Conservation (phyloP, 2,329 filamentous ascomycete species). For the Talaromyces sp. region DNA sequence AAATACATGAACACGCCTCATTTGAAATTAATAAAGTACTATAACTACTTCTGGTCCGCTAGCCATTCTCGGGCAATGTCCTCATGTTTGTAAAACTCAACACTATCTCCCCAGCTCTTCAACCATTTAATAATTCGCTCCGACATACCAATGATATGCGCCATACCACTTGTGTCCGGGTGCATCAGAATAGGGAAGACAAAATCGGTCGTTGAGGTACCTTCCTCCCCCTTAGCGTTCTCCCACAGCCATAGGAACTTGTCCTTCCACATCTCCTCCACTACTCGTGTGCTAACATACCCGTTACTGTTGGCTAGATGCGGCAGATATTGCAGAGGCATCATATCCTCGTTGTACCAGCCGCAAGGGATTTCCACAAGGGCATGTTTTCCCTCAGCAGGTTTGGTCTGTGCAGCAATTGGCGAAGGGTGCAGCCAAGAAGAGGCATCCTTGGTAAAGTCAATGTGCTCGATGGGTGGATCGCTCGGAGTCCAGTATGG, state of each 20-base stretch:
- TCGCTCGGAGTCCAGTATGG: conserved; percentile 48
- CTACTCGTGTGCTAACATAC: conserved; percentile 46
- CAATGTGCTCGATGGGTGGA: conserved; percentile 40
- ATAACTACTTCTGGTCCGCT: not conserved
- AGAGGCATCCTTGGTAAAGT: conserved; percentile 36
- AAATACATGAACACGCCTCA: not conserved
- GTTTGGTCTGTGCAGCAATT: conserved; percentile 25
- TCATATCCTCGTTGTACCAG: conserved; percentile 54
- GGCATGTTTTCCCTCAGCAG: conserved; percentile 23
- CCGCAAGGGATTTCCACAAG: conserved; percentile 51
- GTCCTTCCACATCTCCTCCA: conserved; percentile 53
- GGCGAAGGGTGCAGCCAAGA: conserved; percentile 49
- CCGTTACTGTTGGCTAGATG: conserved; percentile 47
- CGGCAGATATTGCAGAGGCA: conserved; percentile 48
- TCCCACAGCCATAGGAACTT: conserved; percentile 44
- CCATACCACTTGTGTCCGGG: conserved; percentile 53
- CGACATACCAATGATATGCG: conserved; percentile 53
- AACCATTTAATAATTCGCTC: conserved; percentile 47
- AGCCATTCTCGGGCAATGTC: conserved; percentile 43
- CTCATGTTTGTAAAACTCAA: conserved; percentile 47
- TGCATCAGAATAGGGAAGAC: conserved; percentile 50
- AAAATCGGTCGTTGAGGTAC: conserved; percentile 24
- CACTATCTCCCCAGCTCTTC: conserved; percentile 40
- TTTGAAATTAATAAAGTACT: not conserved
- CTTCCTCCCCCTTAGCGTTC: conserved; percentile 24